phyloP scores from a whole-genome alignment of 1,139 yeast genomes.

The Magnusiomyces paraingens region DNA sequence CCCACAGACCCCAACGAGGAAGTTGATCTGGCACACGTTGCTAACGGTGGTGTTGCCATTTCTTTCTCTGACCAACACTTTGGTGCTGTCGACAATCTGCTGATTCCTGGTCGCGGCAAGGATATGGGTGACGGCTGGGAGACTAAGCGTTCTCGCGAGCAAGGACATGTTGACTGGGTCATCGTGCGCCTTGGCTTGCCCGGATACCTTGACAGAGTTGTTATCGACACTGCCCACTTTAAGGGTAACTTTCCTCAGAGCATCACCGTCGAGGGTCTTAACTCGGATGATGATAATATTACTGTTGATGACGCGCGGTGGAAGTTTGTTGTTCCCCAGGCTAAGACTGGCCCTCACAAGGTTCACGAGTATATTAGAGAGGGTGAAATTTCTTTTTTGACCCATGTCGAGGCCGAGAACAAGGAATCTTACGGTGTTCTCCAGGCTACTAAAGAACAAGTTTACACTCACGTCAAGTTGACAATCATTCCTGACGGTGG shows the following conservation, averaged over 20 bases:
- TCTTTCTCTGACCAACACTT: slow-evolving; percentile 85
- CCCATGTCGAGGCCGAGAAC: slow-evolving; percentile 12
- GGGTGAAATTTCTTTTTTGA: slow-evolving; percentile 21
- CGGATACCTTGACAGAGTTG: slow-evolving; percentile 46
- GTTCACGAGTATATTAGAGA: slow-evolving; percentile 52
- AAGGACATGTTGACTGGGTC: slow-evolving; percentile 89
- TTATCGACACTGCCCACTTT: slow-evolving; percentile 87
- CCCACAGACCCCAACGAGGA: slow-evolving; percentile 42
- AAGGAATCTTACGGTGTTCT: slow-evolving; percentile 9
- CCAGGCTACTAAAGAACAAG: slow-evolving; percentile 18
- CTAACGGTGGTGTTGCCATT: slow-evolving; percentile 85
- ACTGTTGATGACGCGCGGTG: slow-evolving; percentile 44
- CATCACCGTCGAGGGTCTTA: slow-evolving; percentile 44
- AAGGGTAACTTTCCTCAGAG: slow-evolving; percentile 90
- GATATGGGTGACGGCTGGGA: slow-evolving; percentile 99
- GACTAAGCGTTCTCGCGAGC: slow-evolving; percentile 77
- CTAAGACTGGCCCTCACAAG: slow-evolving; percentile 71
- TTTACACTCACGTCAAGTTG: slow-evolving; percentile 62
- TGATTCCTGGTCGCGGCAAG: slow-evolving; percentile 87
- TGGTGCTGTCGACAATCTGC: slow-evolving; percentile 79
- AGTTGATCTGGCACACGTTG: slow-evolving; percentile 73
- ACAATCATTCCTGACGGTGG: slow-evolving; percentile 96
- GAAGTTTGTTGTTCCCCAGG: slow-evolving; percentile 57
- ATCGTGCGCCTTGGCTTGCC: slow-evolving; percentile 68
- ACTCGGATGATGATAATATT: slow-evolving; percentile 34